A percentile compares a stretch with the other conserved stretches of the same genome.
These are phyloP conservation scores for Aegilops bicornis DNA, from an alignment of 176 grass and related monocot genomes.

Conservation along the genomic window DNA sequence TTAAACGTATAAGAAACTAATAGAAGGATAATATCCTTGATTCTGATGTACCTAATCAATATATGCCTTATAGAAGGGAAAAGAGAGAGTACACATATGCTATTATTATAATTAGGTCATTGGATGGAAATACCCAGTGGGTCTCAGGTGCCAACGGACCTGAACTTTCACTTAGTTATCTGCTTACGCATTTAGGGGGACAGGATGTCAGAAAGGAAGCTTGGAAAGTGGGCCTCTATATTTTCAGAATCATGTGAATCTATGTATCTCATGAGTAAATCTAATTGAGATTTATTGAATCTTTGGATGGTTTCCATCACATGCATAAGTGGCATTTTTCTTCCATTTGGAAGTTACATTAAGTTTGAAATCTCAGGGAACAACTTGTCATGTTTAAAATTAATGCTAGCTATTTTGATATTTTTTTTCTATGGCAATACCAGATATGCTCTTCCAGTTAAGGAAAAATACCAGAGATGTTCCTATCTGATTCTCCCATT, in stretches of 20 bases:
- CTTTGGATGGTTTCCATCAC: background rate
- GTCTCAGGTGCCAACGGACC: too few species aligned
- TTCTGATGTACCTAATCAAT: background rate
- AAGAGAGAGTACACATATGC: background rate
- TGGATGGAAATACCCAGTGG: background rate
- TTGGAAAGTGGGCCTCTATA: background rate
- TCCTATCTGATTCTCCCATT: background rate
- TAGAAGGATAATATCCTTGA: background rate
- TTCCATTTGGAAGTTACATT: background rate
- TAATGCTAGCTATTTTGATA: background rate
- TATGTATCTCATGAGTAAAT: background rate
- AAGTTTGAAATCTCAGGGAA: background rate
- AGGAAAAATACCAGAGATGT: background rate
- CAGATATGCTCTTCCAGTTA: background rate
- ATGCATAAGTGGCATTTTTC: background rate
- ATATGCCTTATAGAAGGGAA: background rate
- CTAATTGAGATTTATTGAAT: background rate
- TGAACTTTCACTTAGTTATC: background rate
- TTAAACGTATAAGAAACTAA: background rate
- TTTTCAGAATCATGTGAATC: background rate
- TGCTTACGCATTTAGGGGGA: background rate
- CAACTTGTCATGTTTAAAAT: background rate
- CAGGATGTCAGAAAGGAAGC: background rate
- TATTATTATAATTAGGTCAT: conserved; percentile 2
- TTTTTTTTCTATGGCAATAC: background rate